A percentile compares a stretch with the other conserved stretches of the same genome.
Conservation (phyloP, 1,139 yeast genomes). For the Debaryomyces psychrophilus region DNA sequence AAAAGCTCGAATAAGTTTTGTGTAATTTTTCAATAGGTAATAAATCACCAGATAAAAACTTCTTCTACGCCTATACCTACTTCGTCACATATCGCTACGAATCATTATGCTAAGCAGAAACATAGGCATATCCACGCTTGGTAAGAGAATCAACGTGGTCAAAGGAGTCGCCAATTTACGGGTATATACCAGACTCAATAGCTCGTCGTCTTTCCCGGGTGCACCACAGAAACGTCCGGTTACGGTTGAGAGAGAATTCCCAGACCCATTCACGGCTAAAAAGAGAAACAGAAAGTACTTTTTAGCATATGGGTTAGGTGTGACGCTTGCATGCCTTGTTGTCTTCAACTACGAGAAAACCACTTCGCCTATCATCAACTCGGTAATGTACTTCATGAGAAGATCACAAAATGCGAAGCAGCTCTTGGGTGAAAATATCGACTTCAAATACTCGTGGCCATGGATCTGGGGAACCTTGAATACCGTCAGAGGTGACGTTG, state of each 20-base stretch:
- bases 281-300: constrained; percentile 57
- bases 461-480: constrained; percentile 89
- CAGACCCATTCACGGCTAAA: constrained; percentile 69
- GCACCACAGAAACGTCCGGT: constrained; percentile 37
- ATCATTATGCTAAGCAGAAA: constrained; percentile 5
- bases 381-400: constrained; percentile 84
- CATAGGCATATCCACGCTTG: constrained; percentile 3
- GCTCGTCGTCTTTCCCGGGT: background rate
- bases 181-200: background rate
- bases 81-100: background rate
- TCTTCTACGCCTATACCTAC: background rate
- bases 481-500: constrained; percentile 79
- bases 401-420: constrained; percentile 71
- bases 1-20: constrained; percentile 1
- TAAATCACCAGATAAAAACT: background rate
- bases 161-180: background rate
- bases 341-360: constrained; percentile 92
- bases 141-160: background rate
- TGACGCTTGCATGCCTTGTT: constrained; percentile 65
- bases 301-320: constrained; percentile 61
- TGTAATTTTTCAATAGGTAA: constrained; percentile 6
- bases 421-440: constrained; percentile 73
- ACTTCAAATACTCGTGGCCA: constrained; percentile 72
- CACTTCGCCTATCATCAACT: constrained; percentile 81
- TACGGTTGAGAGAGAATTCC: constrained; percentile 66